These are phyloP conservation scores for Agaricus blazei DNA, from an alignment of 768 basidiomycete genomes.

Conservation along the genomic window DNA sequence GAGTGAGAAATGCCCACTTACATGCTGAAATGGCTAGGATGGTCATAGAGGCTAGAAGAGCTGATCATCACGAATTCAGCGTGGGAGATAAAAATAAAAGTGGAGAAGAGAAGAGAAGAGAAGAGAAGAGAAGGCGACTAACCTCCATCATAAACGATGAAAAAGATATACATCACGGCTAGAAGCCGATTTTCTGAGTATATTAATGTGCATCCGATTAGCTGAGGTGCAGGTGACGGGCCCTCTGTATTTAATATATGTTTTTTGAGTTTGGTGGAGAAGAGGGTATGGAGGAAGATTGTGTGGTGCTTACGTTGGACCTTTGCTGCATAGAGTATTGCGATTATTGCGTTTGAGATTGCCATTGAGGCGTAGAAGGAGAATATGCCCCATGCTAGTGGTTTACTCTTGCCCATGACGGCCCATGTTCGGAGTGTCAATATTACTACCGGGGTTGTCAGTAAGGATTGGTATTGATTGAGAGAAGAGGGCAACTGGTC, in stretches of 20 bases:
- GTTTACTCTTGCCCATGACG: neutral
- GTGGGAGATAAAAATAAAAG: neutral
- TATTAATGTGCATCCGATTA: neutral
- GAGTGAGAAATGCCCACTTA: neutral
- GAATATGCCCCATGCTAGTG: neutral
- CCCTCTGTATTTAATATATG: neutral
- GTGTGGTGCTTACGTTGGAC: neutral
- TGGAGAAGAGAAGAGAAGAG: neutral
- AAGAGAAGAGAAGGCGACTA: neutral
- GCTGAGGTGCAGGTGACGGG: neutral
- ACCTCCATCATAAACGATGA: slow-evolving; percentile 4
- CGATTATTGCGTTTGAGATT: neutral
- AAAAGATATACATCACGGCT: neutral
- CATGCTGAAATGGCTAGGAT: neutral
- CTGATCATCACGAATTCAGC: neutral
- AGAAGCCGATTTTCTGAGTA: neutral
- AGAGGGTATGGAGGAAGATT: neutral
- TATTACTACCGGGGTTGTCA: neutral
- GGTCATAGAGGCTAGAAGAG: neutral
- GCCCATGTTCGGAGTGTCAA: slow-evolving; percentile 8
- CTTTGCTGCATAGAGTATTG: neutral
- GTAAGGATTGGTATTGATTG: neutral
- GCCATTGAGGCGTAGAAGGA: neutral
- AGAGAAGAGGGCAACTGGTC: neutral
- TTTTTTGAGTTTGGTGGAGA: neutral